Conservation (phyloP, 1,284 basidiomycete genomes). For the Ustilago shanxiensis region DNA sequence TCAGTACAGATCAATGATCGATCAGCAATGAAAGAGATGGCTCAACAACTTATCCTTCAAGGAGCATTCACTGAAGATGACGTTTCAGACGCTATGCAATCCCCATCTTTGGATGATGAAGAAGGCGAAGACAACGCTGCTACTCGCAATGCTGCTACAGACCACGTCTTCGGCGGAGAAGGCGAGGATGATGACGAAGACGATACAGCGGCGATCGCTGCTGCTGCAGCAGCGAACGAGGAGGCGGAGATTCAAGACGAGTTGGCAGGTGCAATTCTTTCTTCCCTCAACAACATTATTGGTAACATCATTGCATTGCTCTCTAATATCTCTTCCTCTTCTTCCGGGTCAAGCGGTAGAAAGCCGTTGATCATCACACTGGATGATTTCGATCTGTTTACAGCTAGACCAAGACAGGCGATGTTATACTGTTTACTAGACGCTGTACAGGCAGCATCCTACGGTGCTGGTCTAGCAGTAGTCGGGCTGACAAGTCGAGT, state of each 20-base stretch:
- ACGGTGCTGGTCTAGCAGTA: constrained; percentile 62
- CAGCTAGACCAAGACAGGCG: constrained; percentile 60
- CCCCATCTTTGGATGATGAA: constrained; percentile 8
- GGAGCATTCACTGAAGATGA: constrained; percentile 59
- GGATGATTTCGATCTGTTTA: constrained; percentile 66
- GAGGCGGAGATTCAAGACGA: constrained; percentile 47
- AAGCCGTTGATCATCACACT: constrained; percentile 64
- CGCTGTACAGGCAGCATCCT: constrained; percentile 66
- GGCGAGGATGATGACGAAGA: constrained; percentile 30
- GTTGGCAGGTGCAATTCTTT: constrained; percentile 33
- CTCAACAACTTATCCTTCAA: constrained; percentile 61
- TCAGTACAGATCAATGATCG: constrained; percentile 62
- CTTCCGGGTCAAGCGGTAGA: neutral
- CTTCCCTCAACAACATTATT: constrained; percentile 54
- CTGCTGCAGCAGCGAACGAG: constrained; percentile 15
- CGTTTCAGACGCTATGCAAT: constrained; percentile 23
- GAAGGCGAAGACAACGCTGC: constrained; percentile 9
- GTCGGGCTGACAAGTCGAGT: constrained; percentile 61
- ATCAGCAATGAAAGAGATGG: constrained; percentile 64
- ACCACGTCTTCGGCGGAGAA: constrained; percentile 44
- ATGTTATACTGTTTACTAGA: constrained; percentile 68
- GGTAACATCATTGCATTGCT: constrained; percentile 64
- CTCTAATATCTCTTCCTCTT: constrained; percentile 32
- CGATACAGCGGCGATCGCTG: neutral
- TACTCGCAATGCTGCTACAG: neutral